phyloP scores from a whole-genome alignment of 164 flowering plant genomes.

The Houttuynia cordata region DNA sequence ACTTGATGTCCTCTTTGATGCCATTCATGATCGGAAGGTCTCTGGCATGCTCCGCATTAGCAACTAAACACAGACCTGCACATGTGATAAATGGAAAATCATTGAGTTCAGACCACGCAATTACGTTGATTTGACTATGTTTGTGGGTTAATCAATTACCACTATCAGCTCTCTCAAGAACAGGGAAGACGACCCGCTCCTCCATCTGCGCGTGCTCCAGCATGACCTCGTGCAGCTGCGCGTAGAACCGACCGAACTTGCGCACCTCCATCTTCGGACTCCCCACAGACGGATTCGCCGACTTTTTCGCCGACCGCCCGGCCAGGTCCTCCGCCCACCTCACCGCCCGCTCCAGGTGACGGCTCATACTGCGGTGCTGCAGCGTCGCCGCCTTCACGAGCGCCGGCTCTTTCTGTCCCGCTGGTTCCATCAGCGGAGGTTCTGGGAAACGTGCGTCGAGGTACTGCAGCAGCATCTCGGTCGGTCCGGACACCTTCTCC shows the following conservation, averaged over 20 bases:
- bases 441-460: conserved; percentile 41
- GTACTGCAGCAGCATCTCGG: conserved; percentile 26
- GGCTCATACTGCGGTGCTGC: conserved; percentile 53
- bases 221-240: conserved; percentile 43
- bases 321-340: conserved; percentile 58
- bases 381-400: conserved; percentile 31
- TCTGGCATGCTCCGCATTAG: conserved; percentile 63
- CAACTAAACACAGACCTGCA: conserved; percentile 46
- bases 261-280: conserved; percentile 60
- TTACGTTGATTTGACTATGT: no score
- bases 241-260: conserved; percentile 45
- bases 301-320: conserved; percentile 14
- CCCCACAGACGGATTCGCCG: conserved; percentile 39
- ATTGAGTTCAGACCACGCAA: not conserved
- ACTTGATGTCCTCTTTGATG: conserved; percentile 66
- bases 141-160: conserved; percentile 20
- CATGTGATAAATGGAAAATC: not conserved
- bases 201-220: conserved; percentile 80
- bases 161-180: conserved; percentile 46
- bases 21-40: conserved; percentile 77
- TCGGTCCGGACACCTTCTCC: conserved; percentile 38
- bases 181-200: conserved; percentile 51
- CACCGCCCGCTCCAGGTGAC: conserved; percentile 52
- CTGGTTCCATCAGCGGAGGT: conserved; percentile 26
- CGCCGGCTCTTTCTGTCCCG: conserved; percentile 14